Percentiles rank a stretch among this genome's conserved stretches.
phyloP scores from a whole-genome alignment of 1,284 basidiomycete species.

The Ceratobasidium sp. region DNA sequence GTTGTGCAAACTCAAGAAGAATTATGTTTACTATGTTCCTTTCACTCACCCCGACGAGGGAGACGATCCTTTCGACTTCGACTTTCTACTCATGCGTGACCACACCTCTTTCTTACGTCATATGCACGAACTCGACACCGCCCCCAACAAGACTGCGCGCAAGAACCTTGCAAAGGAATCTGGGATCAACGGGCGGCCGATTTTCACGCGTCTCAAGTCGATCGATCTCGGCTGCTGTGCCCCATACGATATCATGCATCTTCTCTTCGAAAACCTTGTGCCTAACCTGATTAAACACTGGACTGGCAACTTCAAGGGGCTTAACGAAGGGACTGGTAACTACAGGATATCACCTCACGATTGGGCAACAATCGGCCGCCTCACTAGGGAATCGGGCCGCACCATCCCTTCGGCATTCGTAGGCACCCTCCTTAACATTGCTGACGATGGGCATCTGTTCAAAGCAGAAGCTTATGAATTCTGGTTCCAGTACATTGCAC shows the following conservation, averaged over 20 bases:
- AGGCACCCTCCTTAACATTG: conserved; percentile 53
- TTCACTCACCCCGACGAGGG: background rate
- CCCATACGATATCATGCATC: conserved; percentile 66
- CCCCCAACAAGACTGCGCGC: background rate
- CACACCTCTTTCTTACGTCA: background rate
- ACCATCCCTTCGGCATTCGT: conserved; percentile 58
- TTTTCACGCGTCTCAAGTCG: conserved; percentile 49
- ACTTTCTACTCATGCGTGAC: conserved; percentile 10
- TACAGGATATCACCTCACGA: conserved; percentile 52
- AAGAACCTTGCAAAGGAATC: background rate
- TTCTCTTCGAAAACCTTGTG: conserved; percentile 53
- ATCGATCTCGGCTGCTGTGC: conserved; percentile 14
- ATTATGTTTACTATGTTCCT: conserved; percentile 40
- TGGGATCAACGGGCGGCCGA: conserved; percentile 44
- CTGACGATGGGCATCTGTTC: conserved; percentile 50
- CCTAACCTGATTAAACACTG: conserved; percentile 61
- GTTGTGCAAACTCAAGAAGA: conserved; percentile 53
- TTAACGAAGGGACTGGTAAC: conserved; percentile 55
- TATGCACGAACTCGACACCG: conserved; percentile 2
- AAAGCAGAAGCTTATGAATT: conserved; percentile 59
- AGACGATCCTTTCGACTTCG: background rate
- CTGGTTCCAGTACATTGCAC: conserved; percentile 57
- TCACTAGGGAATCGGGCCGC: conserved; percentile 51
- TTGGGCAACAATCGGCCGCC: conserved; percentile 56
- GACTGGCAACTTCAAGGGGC: conserved; percentile 61